Evolutionary conservation across 2,329 filamentous ascomycete species (phyloP).

Genomic region (Xylariaceae sp.): DNA sequence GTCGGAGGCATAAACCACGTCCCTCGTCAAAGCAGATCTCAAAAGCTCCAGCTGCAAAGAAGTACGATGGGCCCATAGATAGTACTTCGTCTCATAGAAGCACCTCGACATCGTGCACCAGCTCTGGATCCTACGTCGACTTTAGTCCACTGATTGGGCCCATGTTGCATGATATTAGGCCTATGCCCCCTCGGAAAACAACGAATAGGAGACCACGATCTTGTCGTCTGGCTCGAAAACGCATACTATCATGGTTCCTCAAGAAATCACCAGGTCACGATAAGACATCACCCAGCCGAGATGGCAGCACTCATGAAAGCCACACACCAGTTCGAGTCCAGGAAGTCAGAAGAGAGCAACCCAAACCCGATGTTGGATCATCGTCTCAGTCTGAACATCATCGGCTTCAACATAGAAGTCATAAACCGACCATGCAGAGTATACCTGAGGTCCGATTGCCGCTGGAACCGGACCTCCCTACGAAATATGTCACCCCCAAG

Average conservation of each 20-base stretch:
- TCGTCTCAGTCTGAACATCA: constrained; percentile 9
- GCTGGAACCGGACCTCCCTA: constrained; percentile 8
- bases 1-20: not conserved
- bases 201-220: constrained; percentile 14
- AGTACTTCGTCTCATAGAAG: constrained; percentile 9
- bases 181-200: constrained; percentile 14
- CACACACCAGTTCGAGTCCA: constrained; percentile 12
- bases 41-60: constrained; percentile 2
- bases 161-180: constrained; percentile 16
- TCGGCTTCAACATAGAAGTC: constrained; percentile 10
- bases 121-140: constrained; percentile 24
- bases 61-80: constrained; percentile 20
- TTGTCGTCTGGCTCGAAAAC: constrained; percentile 17
- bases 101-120: constrained; percentile 16
- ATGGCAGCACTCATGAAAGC: not conserved
- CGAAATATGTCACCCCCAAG: constrained; percentile 14
- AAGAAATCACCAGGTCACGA: constrained; percentile 18
- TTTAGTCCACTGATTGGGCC: constrained; percentile 22
- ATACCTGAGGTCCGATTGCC: constrained; percentile 11
- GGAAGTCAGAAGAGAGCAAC: constrained; percentile 13
- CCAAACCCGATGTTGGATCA: constrained; percentile 8
- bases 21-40: not conserved
- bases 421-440: constrained; percentile 12
- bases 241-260: constrained; percentile 27
- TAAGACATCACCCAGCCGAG: constrained; percentile 17